Percentiles rank a stretch among this genome's conserved stretches.
phyloP scores from a whole-genome alignment of 306 rosid genomes.

The Fagus sylvatica region DNA sequence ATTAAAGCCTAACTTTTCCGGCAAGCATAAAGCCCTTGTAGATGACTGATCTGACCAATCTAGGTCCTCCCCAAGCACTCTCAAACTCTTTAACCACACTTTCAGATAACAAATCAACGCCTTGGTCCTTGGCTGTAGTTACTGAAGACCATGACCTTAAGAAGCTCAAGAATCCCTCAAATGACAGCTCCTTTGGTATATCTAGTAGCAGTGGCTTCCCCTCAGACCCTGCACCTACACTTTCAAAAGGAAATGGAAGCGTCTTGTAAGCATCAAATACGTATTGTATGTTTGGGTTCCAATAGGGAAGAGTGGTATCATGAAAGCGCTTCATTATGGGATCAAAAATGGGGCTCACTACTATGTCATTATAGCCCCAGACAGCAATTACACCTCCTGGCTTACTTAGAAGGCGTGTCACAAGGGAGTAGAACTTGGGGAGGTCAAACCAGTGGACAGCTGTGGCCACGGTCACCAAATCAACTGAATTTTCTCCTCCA shows the following conservation, averaged over 20 bases:
- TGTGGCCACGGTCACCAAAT: constrained; percentile 27
- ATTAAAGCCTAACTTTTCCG: no score
- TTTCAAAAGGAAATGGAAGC: not conserved
- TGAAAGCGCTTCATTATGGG: not conserved
- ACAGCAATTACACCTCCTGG: constrained; percentile 31
- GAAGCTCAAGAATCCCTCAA: constrained; percentile 13
- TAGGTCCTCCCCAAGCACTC: no score
- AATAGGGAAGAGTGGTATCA: not conserved
- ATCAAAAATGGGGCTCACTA: not conserved
- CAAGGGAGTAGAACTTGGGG: constrained; percentile 27
- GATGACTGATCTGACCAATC: no score
- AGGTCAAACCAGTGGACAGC: constrained; percentile 45
- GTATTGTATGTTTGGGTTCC: not conserved
- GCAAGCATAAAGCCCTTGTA: no score
- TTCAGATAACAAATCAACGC: constrained; percentile 26
- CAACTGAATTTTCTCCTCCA: constrained; percentile 33
- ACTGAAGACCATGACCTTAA: constrained; percentile 29
- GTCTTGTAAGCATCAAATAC: not conserved
- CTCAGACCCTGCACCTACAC: not conserved
- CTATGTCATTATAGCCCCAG: not conserved
- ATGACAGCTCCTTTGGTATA: constrained; percentile 8
- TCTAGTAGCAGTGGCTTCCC: not conserved
- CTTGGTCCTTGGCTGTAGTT: constrained; percentile 22
- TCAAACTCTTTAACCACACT: not conserved
- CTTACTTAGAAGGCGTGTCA: constrained; percentile 23